A percentile compares a stretch with the other conserved stretches of the same genome.
Evolutionary conservation across 345 rosid species (phyloP).

Genomic region (Hevea brasiliensis): DNA sequence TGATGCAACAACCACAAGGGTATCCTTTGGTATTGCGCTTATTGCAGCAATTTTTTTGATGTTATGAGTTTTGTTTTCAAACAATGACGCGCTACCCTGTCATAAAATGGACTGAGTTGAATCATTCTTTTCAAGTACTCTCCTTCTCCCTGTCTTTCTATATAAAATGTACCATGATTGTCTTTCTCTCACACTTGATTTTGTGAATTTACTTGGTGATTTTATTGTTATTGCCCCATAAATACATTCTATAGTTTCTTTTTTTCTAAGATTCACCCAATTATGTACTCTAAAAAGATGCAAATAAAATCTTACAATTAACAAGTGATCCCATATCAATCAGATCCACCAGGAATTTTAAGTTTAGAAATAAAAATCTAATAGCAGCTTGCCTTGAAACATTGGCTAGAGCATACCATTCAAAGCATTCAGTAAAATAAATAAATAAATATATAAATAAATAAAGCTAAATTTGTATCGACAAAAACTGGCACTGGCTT

Average conservation of each 20-base stretch:
- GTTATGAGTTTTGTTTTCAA: constrained; percentile 30
- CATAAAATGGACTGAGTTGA: constrained; percentile 19
- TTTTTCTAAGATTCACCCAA: neutral
- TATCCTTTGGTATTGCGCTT: constrained; percentile 24
- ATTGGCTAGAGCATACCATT: no score
- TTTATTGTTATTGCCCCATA: neutral
- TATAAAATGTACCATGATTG: constrained; percentile 6
- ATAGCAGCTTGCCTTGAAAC: no score
- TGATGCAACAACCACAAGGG: constrained; percentile 23
- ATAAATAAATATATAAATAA: no score
- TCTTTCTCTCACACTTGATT: neutral
- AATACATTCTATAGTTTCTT: neutral
- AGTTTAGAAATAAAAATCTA: neutral
- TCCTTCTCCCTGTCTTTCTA: neutral
- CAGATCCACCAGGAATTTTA: neutral
- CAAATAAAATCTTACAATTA: neutral
- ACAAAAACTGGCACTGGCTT: no score
- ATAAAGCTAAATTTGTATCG: no score
- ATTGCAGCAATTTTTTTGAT: constrained; percentile 36
- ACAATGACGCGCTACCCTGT: constrained; percentile 13
- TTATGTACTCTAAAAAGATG: neutral
- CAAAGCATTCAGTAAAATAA: no score
- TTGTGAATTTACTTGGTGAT: neutral
- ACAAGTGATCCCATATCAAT: neutral
- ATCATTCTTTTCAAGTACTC: constrained; percentile 26